Evolutionary conservation across 768 basidiomycete species (phyloP).

Genomic region (Amanita fuliginea): DNA sequence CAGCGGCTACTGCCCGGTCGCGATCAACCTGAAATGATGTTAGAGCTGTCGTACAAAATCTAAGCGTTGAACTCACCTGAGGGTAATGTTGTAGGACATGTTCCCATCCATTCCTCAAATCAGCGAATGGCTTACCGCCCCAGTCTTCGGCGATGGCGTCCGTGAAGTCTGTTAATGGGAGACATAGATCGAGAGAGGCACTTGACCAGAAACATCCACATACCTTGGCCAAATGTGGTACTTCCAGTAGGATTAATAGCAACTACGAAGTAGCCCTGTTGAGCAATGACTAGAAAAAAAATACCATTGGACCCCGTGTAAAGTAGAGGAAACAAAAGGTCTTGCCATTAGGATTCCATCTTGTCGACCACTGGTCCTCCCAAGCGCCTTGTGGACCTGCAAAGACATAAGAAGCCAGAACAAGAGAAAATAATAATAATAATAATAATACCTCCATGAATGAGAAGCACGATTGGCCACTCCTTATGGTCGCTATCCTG

Average conservation of each 20-base stretch:
- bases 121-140: constrained; percentile 80
- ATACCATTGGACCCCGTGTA: neutral
- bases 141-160: constrained; percentile 72
- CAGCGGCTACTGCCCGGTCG: constrained; percentile 64
- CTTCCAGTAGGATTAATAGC: constrained; percentile 91
- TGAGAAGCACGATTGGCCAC: constrained; percentile 72
- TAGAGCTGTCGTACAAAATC: neutral
- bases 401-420: neutral
- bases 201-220: neutral
- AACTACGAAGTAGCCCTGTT: constrained; percentile 82
- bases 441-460: constrained; percentile 62
- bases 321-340: neutral
- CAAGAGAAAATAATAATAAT: neutral
- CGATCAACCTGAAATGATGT: constrained; percentile 42
- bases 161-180: constrained; percentile 48
- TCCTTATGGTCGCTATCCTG: constrained; percentile 52
- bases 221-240: constrained; percentile 86
- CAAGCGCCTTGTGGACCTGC: constrained; percentile 71
- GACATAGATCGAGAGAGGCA: neutral
- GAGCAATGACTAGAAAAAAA: constrained; percentile 50
- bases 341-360: constrained; percentile 85
- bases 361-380: constrained; percentile 84
- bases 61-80: constrained; percentile 32
- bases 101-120: constrained; percentile 68
- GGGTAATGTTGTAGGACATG: constrained; percentile 55